These are phyloP conservation scores for Xylariaceae sp. DNA, from an alignment of 2,329 filamentous ascomycete species.

Conservation along the genomic window DNA sequence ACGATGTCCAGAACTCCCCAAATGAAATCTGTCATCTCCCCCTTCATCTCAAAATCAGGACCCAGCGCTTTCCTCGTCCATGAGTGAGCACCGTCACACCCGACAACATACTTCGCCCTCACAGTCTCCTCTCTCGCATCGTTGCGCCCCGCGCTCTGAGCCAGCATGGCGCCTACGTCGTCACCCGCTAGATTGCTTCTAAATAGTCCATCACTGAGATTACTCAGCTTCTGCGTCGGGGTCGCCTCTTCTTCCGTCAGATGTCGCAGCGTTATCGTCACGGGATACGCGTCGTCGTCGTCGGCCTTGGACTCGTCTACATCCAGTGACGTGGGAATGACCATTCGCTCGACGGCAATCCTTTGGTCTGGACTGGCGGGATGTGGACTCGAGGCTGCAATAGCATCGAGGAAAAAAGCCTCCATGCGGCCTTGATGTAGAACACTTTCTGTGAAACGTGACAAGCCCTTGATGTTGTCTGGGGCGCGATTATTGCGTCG, in stretches of 20 bases:
- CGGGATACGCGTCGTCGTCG: constrained; percentile 48
- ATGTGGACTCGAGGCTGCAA: constrained; percentile 31
- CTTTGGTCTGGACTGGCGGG: constrained; percentile 7
- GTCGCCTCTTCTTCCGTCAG: constrained; percentile 51
- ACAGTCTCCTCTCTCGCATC: constrained; percentile 39
- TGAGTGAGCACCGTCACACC: constrained; percentile 64
- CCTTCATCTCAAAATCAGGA: constrained; percentile 44
- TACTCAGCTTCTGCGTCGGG: constrained; percentile 34
- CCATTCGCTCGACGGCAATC: constrained; percentile 50
- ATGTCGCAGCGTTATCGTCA: constrained; percentile 52
- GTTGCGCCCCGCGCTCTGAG: constrained; percentile 19
- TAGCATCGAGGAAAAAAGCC: constrained; percentile 50
- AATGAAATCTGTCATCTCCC: constrained; percentile 50
- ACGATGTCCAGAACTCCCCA: constrained; percentile 44
- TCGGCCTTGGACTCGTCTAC: constrained; percentile 44
- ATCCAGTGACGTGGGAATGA: constrained; percentile 47
- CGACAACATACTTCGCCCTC: constrained; percentile 60
- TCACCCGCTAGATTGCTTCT: constrained; percentile 50
- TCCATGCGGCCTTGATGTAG: constrained; percentile 62
- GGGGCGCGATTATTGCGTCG: constrained; percentile 35
- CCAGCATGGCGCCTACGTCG: constrained; percentile 45
- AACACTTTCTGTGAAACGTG: constrained; percentile 54
- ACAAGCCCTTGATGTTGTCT: constrained; percentile 50
- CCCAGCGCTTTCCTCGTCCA: constrained; percentile 59
- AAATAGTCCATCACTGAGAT: constrained; percentile 46